A percentile compares a stretch with the other conserved stretches of the same genome.
These are phyloP conservation scores for Pseudogymnoascus sp. DNA, from an alignment of 2,329 filamentous ascomycete genomes.

Conservation along the genomic window DNA sequence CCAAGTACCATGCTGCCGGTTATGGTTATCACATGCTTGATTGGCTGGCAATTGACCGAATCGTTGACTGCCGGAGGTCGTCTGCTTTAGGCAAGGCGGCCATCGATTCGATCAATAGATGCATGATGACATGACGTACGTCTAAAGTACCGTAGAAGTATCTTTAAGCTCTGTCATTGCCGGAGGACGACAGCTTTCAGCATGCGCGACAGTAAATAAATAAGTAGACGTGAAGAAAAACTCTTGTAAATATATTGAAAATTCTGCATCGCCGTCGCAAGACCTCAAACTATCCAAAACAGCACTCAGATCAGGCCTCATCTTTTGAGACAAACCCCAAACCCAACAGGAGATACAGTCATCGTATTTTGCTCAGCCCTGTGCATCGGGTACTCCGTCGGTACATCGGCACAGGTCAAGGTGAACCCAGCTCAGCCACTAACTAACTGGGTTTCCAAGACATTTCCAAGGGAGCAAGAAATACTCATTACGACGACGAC, in stretches of 20 bases:
- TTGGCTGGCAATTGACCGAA: background rate
- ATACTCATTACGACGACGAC: slow-evolving; percentile 3
- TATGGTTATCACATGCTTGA: slow-evolving; percentile 1
- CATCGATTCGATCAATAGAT: background rate
- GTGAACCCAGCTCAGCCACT: slow-evolving; percentile 1
- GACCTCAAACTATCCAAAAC: background rate
- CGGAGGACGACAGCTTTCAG: background rate
- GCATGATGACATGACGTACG: slow-evolving; percentile 1
- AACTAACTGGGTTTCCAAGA: slow-evolving; percentile 5
- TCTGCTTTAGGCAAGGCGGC: background rate
- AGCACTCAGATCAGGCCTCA: background rate
- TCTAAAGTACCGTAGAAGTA: background rate
- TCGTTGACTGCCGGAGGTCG: background rate
- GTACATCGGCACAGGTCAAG: background rate
- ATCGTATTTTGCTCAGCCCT: background rate
- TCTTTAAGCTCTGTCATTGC: background rate
- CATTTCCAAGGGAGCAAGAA: slow-evolving; percentile 5
- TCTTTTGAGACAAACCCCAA: background rate
- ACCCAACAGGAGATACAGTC: background rate
- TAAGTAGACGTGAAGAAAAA: background rate
- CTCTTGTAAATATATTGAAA: background rate
- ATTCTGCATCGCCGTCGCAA: background rate
- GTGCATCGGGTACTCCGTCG: background rate
- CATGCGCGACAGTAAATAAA: background rate
- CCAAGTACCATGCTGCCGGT: background rate